Conservation (phyloP, 2,329 filamentous ascomycete genomes). For the Pezicula carpinea region DNA sequence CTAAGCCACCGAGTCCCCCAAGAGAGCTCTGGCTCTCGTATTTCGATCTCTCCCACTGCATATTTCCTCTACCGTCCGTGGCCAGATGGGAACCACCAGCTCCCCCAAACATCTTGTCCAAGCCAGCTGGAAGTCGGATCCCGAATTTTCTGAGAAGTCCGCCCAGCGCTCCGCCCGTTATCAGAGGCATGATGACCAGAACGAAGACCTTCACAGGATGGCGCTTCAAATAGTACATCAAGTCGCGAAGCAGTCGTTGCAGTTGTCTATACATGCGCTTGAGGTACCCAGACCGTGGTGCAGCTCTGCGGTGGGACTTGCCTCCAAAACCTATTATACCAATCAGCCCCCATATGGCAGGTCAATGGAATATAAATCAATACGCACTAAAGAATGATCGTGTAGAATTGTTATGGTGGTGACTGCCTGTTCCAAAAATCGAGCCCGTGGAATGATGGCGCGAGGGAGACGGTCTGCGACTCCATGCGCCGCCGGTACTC, state of each 20-base stretch:
- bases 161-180: conserved; percentile 77
- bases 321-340: conserved; percentile 14
- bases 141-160: conserved; percentile 77
- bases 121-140: conserved; percentile 62
- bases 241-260: conserved; percentile 72
- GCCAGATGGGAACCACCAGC: conserved; percentile 36
- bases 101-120: conserved; percentile 55
- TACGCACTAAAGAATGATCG: conserved; percentile 42
- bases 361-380: conserved; percentile 15
- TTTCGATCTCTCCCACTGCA: conserved; percentile 1
- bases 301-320: conserved; percentile 71
- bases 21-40: conserved; percentile 15
- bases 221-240: conserved; percentile 74
- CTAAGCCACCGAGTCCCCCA: conserved; percentile 13
- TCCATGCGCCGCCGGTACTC: conserved; percentile 3
- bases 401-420: conserved; percentile 37
- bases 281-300: conserved; percentile 76
- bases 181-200: conserved; percentile 79
- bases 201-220: conserved; percentile 86
- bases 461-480: conserved; percentile 4
- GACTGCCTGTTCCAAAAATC: conserved; percentile 37
- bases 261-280: conserved; percentile 69
- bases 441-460: conserved; percentile 34
- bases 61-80: conserved; percentile 3
- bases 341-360: not conserved